These are phyloP conservation scores for Tetragonia tetragonoides DNA, from an alignment of 148 eudicot species.

Conservation along the genomic window DNA sequence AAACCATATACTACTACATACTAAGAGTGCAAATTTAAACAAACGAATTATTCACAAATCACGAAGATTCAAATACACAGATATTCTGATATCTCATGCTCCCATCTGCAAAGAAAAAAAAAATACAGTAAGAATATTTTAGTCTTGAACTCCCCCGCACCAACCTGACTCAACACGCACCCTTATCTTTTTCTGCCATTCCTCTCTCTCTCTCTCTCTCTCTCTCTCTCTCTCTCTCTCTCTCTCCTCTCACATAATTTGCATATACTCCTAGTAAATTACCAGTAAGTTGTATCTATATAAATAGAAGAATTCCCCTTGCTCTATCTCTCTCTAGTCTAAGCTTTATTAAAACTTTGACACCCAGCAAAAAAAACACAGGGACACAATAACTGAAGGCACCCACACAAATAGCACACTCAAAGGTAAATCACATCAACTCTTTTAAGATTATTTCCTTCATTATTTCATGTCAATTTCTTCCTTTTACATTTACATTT, in stretches of 20 bases:
- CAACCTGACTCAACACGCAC: constrained; percentile 28
- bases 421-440: too few relatives aligned
- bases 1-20: too few relatives aligned
- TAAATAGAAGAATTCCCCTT: constrained; percentile 15
- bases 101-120: constrained; percentile 24
- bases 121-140: neutral
- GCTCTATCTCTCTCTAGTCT: constrained; percentile 9
- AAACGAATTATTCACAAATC: neutral
- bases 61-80: constrained; percentile 7
- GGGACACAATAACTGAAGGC: too few relatives aligned
- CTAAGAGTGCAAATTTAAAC: too few relatives aligned
- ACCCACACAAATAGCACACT: too few relatives aligned
- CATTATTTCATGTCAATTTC: too few relatives aligned
- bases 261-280: neutral
- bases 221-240: neutral
- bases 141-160: constrained; percentile 22
- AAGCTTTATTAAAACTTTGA: neutral
- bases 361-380: neutral
- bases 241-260: neutral
- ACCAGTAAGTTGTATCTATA: constrained; percentile 16
- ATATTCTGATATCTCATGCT: constrained; percentile 11
- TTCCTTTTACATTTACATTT: neutral
- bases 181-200: constrained; percentile 25
- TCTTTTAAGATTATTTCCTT: too few relatives aligned
- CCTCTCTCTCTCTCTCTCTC: constrained; percentile 6